These are phyloP conservation scores for Petrea volubilis DNA, from an alignment of 257 asterid genomes.

Conservation along the genomic window DNA sequence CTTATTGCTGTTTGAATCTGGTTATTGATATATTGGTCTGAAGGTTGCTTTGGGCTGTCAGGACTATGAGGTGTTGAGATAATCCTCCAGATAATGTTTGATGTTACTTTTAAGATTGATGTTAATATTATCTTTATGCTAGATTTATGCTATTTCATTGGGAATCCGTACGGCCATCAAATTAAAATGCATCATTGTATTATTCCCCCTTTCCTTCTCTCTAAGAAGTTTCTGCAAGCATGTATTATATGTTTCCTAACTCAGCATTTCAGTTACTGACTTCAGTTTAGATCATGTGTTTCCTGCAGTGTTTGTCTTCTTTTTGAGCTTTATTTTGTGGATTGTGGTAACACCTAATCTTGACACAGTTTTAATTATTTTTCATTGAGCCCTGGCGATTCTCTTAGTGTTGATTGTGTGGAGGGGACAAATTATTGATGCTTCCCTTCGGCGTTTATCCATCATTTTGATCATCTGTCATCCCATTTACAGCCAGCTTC, in stretches of 20 bases:
- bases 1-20: background rate
- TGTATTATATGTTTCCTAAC: conserved; percentile 1
- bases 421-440: background rate
- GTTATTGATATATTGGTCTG: conserved; percentile 12
- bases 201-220: background rate
- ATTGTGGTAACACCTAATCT: background rate
- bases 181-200: background rate
- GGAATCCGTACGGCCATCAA: background rate
- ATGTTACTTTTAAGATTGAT: background rate
- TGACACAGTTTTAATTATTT: background rate
- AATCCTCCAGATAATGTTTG: background rate
- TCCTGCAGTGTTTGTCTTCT: background rate
- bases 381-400: background rate
- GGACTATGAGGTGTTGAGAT: conserved; percentile 2
- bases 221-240: background rate
- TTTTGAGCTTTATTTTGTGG: background rate
- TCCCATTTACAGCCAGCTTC: conserved; percentile 36
- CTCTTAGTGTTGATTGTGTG: background rate
- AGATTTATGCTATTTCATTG: background rate
- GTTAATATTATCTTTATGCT: background rate
- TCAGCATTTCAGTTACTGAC: background rate
- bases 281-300: background rate
- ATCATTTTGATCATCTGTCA: conserved; percentile 1
- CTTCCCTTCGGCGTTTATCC: background rate
- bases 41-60: conserved; percentile 3